Base-by-base conservation (phyloP, 768 basidiomycete genomes). In the Lenzites betulinus region DNA sequence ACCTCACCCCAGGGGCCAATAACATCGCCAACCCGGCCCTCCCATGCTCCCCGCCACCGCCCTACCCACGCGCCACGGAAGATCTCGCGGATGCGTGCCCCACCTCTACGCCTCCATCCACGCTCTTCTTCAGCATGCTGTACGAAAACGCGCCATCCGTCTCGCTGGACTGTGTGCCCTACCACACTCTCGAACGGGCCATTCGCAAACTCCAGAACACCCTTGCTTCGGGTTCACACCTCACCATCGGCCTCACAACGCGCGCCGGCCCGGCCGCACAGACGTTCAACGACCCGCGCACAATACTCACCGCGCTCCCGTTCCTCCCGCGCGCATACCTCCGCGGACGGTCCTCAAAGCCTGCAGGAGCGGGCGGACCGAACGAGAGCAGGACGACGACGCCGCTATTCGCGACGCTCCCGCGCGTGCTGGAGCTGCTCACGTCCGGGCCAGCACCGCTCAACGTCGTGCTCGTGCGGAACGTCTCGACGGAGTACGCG, bases 401-500 rank as follows among this genome's bases (percentile, higher is more conserved):
- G 3, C 67, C 70, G 35, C 58, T 71, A n/a, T 53, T 60, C 48
- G 52, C 55, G 7, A 64, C 65, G 3, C 55, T 69, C 6, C 51
- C 65, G 7, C 44, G 39, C 7, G 46, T 67, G 23, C 44, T 71
- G 25, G 38, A 33, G 26, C 43, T 66, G 20, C 62, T 71, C 42
- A 64, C 63, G 2, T 63, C 66, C 23, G 68, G 68, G 28, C 64
- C 58, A 1, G 25, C 56, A 16, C 63, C 67, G 9, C 54, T 68
- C 35, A 58, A 50, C 6, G 51, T 71, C 41, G 61, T 66, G 41
- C 57, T 64, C 16, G 63, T 66, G 38, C 60, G 63, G 44, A 71
- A 69, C 49, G 65, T 69, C 5, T 71, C 70, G 22, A 51, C 58
- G 30, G 61, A 64, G 16, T 67, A 66, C 41, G 65, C 66, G 3